Conservation (phyloP, 192 early-diverging fungal species). For the Coemansia sp. region DNA sequence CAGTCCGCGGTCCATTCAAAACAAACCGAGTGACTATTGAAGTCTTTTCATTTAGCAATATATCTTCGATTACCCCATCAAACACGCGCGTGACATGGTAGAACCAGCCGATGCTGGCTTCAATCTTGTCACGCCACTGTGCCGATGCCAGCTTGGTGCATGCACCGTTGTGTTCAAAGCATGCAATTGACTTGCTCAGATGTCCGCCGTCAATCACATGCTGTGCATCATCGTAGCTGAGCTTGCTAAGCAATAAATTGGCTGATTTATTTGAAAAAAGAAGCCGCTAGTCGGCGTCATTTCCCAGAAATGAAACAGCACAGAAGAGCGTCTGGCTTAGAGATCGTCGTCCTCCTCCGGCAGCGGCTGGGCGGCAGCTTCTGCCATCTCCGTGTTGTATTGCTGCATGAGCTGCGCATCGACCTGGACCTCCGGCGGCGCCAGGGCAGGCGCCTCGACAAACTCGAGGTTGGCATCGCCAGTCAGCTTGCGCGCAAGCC, state of each 20-base stretch:
- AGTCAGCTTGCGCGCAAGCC: constrained; percentile 96
- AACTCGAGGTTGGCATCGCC: constrained; percentile 95
- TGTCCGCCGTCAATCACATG: constrained; percentile 58
- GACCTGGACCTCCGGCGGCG: constrained; percentile 88
- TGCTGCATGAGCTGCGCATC: constrained; percentile 71
- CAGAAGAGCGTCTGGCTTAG: constrained; percentile 14
- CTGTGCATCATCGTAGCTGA: constrained; percentile 96
- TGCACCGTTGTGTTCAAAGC: constrained; percentile 12
- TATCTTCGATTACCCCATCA: too few species aligned
- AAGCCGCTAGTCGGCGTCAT: too few species aligned
- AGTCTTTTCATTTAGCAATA: too few species aligned
- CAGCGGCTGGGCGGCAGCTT: constrained; percentile 79
- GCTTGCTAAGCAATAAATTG: too few species aligned
- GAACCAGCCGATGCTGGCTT: constrained; percentile 51
- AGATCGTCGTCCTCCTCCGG: constrained; percentile 75
- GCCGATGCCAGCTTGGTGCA: constrained; percentile 10
- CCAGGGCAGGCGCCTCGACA: constrained; percentile 93
- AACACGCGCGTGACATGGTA: too few species aligned
- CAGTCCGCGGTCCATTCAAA: too few species aligned
- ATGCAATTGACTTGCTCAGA: not conserved
- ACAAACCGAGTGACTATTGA: too few species aligned
- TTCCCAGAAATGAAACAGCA: constrained; percentile 6
- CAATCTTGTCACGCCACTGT: constrained; percentile 39
- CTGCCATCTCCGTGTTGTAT: constrained; percentile 76
- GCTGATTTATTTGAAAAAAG: too few species aligned